Percentiles rank a stretch among this genome's conserved stretches.
Evolutionary conservation across 2,329 filamentous ascomycete genomes (phyloP).

Genomic region (Penicillium sp.): DNA sequence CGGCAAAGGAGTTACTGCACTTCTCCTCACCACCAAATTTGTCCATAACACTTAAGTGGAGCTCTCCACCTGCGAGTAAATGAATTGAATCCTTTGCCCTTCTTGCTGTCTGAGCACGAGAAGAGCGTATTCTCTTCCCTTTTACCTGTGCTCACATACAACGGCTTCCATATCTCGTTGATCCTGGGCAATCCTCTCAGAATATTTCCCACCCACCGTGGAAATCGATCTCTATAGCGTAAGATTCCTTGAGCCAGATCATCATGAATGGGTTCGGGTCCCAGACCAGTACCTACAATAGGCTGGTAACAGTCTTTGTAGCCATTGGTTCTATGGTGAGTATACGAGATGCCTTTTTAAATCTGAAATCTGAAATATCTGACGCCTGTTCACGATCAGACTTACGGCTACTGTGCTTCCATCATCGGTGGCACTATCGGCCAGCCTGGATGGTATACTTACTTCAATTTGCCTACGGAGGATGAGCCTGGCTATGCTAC

Average conservation of each 20-base stretch:
- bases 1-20: not conserved
- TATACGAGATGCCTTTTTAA: not conserved
- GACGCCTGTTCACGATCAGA: constrained; percentile 39
- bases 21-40: constrained; percentile 6
- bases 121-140: not conserved
- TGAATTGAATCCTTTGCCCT: not conserved
- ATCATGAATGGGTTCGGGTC: constrained; percentile 41
- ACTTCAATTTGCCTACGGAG: constrained; percentile 54
- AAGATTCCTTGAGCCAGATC: constrained; percentile 8
- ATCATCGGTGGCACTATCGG: constrained; percentile 61
- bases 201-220: constrained; percentile 8
- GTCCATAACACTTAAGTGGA: not conserved
- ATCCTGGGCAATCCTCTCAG: constrained; percentile 12
- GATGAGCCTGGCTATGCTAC: constrained; percentile 54
- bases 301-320: constrained; percentile 48
- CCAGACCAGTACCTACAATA: constrained; percentile 48
- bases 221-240: not conserved
- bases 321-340: constrained; percentile 49
- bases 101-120: not conserved
- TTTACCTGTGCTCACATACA: not conserved
- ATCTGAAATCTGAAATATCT: not conserved
- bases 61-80: constrained; percentile 3
- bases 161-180: not conserved
- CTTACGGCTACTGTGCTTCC: constrained; percentile 59
- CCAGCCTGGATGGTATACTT: constrained; percentile 59